These are phyloP conservation scores for Tuber brumale DNA, from an alignment of 495 filamentous ascomycete genomes.

Conservation along the genomic window DNA sequence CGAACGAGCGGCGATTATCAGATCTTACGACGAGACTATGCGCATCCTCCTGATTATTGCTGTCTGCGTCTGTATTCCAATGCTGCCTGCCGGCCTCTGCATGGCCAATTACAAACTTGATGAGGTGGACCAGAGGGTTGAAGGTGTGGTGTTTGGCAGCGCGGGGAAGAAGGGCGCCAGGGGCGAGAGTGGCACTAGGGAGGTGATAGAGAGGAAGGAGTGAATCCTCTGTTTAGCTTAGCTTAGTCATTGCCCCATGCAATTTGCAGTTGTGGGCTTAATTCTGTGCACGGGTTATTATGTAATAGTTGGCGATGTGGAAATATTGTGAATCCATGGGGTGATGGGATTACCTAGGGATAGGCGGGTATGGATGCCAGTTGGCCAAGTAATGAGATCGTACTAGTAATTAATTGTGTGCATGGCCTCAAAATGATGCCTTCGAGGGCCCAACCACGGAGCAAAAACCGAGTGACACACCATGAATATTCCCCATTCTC, in stretches of 20 bases:
- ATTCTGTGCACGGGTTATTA: background rate
- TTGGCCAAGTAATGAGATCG: background rate
- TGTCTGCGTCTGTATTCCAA: conserved; percentile 49
- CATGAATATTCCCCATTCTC: background rate
- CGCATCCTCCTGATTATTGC: conserved; percentile 52
- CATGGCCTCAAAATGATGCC: background rate
- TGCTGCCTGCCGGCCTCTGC: conserved; percentile 52
- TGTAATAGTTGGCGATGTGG: background rate
- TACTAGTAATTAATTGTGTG: background rate
- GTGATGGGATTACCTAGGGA: background rate
- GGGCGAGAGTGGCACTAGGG: background rate
- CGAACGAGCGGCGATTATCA: conserved; percentile 53
- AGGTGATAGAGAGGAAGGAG: background rate
- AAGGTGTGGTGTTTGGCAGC: conserved; percentile 25
- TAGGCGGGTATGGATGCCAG: background rate
- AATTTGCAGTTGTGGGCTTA: background rate
- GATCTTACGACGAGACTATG: conserved; percentile 59
- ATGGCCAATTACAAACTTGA: conserved; percentile 55
- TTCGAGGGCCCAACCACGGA: background rate
- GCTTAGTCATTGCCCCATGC: background rate
- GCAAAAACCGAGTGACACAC: background rate
- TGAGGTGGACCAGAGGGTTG: conserved; percentile 42
- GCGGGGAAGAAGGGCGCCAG: background rate
- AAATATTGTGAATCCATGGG: background rate
- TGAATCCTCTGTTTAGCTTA: background rate